Evolutionary conservation across 2,329 filamentous ascomycete species (phyloP), one percentile per base, ranked within the genome.

Genomic region (Sporothrix pallida): DNA sequence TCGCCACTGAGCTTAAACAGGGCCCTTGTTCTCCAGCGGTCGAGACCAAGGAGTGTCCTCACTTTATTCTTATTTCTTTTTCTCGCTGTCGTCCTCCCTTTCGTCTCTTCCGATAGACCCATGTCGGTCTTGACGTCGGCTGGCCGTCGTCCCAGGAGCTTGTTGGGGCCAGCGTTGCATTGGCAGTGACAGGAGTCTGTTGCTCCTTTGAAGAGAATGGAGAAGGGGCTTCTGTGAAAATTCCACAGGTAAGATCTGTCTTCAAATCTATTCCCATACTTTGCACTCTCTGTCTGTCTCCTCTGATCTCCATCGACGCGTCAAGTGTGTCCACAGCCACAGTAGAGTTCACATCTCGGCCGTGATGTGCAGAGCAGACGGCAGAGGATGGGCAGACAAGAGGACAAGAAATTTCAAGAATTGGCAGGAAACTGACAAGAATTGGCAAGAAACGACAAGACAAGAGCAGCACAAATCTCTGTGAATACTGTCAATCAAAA

Each of bases 351-450:
- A 46, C 7, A 20, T 20, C 60, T 63, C 37, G 7, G 44, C 63
- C 63, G 63, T 67, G 63, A 67, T 50, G 63, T 67, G 63, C 63
- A 63, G n/a, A 20, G 8, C 60, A 65, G 37, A 65, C 60, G 60
- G 37, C 37, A 44, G 10, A 65, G 37, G 42, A 65, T 23, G 46
- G 60, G 60, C 17, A 12, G 42, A 46, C 60, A 50, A 67, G 63
- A 13, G 2, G 8, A 37, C 17, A 65, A 23, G 37, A 13, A 10
- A n/a, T 13, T 37, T 37, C 31, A 37, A 37, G 31, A 37, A 37
- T 37, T 37, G 31, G 31, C 31, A 37, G 31, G 31, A 37, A 26
- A 26, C 23, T 3, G 23, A 26, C 31, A 37, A 37, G 31, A 37
- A 37, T 37, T 37, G 31, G 31, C 31, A 37, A 7, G 31, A 37